Evolutionary conservation across 805 yeast species (phyloP), one percentile per base, ranked within the genome.

Genomic region (Saccharomycopsis capsularis): DNA sequence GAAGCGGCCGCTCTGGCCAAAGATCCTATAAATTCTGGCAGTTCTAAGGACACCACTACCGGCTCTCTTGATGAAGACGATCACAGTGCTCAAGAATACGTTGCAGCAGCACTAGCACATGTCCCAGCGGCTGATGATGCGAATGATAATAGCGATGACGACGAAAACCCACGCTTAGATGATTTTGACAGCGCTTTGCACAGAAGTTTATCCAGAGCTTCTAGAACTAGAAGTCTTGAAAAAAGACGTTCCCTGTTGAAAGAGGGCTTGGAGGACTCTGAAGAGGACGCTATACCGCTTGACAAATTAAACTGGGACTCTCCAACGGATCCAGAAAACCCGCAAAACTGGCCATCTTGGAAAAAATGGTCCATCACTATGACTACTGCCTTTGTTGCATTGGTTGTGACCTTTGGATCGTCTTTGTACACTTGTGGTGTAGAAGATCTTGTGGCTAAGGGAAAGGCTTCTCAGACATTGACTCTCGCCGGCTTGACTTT

Each of bases 341-440:
- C 91, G 9, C 70, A 70, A 51, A 83, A 82, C 60, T 84, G 89
- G 89, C 73, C 85, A 2, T 23, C 44, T 3, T 67, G 74, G 74
- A 79, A 74, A 60, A 80, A 75, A 64, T 82, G 90, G 89, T 60
- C 62, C 37, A 66, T 76, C 49, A 82, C 90, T 1, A 74, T 79
- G 78, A 71, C 78, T 3, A 76, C 81, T 13, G 88, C 89, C 2
- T 51, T 68, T 21, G 67, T 79, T 42, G 83, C 90, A 69, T 69
- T 84, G 32, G 83, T 79, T 30, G 82, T 82, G 29, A 78, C 89
- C 0, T 73, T 85, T 61, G 91, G 93, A 22, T 81, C 90, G 0
- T 84, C 91, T 0, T 68, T 84, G 47, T 85, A 71, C 57, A 85
- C 82, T 23, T 72, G 77, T 48, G 84, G 89, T 51, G 73, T 82